phyloP scores from a whole-genome alignment of 345 rosid genomes.

The Pseudoturritis turrita region DNA sequence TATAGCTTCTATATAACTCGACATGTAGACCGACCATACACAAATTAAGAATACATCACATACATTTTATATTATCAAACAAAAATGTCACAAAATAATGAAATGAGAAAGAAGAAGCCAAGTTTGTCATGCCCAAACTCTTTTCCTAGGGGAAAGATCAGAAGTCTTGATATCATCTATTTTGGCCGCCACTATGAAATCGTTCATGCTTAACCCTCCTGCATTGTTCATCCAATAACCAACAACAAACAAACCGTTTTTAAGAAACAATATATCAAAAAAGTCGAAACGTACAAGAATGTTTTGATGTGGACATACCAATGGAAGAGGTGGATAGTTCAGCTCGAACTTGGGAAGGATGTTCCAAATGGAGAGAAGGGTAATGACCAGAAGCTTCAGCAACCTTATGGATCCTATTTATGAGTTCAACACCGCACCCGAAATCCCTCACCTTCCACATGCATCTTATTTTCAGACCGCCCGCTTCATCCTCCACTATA shows the following conservation, averaged over 20 bases:
- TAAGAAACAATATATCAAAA: neutral
- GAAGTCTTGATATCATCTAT: slow-evolving; percentile 78
- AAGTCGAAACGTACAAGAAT: slow-evolving; percentile 24
- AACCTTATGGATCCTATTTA: slow-evolving; percentile 65
- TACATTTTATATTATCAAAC: neutral
- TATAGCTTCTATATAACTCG: neutral
- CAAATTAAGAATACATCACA: neutral
- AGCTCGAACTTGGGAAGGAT: slow-evolving; percentile 75
- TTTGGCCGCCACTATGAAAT: slow-evolving; percentile 87
- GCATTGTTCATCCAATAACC: slow-evolving; percentile 19
- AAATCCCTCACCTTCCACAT: slow-evolving; percentile 86
- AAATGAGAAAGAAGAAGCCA: neutral
- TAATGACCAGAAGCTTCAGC: slow-evolving; percentile 65
- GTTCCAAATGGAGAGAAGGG: slow-evolving; percentile 72
- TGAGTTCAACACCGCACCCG: slow-evolving; percentile 73
- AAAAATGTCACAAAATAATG: slow-evolving; percentile 8
- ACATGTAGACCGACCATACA: neutral
- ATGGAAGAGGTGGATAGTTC: slow-evolving; percentile 76
- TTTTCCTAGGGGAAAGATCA: slow-evolving; percentile 74
- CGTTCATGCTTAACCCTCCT: slow-evolving; percentile 92
- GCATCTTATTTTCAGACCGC: slow-evolving; percentile 70
- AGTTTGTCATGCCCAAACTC: slow-evolving; percentile 66
- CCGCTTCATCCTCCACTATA: slow-evolving; percentile 65
- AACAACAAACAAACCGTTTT: neutral
- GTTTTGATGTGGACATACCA: slow-evolving; percentile 33